Evolutionary conservation across 805 yeast species (phyloP).

Genomic region (Hanseniaspora hatyaiensis): DNA sequence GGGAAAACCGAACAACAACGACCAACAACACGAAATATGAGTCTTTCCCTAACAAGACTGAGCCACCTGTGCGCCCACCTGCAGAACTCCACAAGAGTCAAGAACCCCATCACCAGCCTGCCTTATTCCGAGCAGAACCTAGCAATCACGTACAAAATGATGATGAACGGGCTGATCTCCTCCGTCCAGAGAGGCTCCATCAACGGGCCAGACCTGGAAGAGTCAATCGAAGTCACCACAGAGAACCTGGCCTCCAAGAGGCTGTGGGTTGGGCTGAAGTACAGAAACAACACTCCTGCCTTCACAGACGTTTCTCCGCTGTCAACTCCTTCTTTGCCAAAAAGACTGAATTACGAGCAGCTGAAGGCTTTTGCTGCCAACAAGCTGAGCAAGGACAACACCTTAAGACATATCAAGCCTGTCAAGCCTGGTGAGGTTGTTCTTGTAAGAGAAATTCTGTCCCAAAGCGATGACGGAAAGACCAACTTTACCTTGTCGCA

Average conservation of each 20-base stretch:
- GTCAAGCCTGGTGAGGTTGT: slow-evolving; percentile 82
- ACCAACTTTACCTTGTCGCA: slow-evolving; percentile 6
- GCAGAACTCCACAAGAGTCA: slow-evolving; percentile 74
- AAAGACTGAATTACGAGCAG: slow-evolving; percentile 51
- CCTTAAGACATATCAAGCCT: slow-evolving; percentile 65
- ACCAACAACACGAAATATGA: slow-evolving; percentile 10
- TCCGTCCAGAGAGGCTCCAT: slow-evolving; percentile 76
- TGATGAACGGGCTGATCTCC: slow-evolving; percentile 81
- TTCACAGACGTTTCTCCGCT: slow-evolving; percentile 59
- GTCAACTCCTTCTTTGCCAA: slow-evolving; percentile 74
- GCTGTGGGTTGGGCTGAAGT: slow-evolving; percentile 85
- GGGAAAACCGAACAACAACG: too few relatives aligned
- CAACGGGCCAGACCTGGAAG: slow-evolving; percentile 62
- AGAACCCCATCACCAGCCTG: slow-evolving; percentile 59
- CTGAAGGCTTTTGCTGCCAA: slow-evolving; percentile 35
- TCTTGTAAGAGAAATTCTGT: slow-evolving; percentile 40
- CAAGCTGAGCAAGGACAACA: slow-evolving; percentile 57
- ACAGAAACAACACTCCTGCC: slow-evolving; percentile 69
- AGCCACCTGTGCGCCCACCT: slow-evolving; percentile 80
- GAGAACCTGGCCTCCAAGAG: slow-evolving; percentile 78
- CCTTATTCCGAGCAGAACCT: slow-evolving; percentile 77
- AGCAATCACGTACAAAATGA: slow-evolving; percentile 70
- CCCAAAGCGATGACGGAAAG: background rate
- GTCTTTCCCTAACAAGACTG: slow-evolving; percentile 75
- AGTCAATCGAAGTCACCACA: slow-evolving; percentile 66